Evolutionary conservation across 1,284 basidiomycete genomes (phyloP), one percentile per base, ranked within the genome.

Genomic region (Cryptococcus sp.): DNA sequence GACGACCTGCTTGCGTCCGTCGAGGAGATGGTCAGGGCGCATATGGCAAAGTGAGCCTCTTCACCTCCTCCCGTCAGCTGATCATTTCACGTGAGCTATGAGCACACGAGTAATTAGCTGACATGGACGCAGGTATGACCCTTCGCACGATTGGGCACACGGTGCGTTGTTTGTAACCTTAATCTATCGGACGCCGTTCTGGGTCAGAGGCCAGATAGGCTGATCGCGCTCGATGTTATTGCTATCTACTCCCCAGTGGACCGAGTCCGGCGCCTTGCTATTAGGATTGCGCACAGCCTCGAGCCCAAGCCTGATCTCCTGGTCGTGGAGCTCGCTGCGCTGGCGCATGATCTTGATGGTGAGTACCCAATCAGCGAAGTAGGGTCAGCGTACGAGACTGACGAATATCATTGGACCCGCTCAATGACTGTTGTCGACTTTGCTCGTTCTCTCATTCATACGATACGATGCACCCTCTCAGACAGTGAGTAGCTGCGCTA

Each of bases 91-190:
- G 16, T 44, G 16, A 13, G 41, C 41, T 4, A 44, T 20, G 4
- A 4, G 13, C 39, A 11, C 39, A n/a, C 39, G 16, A 17, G 17
- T 20, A 4, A 4, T 20, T 5, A 44, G 40, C 56, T 53, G 52
- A 54, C 39, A 17, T 35, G 38, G 2, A 13, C 41, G 45, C 46
- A 72, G 71, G 65, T 93, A 93, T 74, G 93, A 95, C 73, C 88
- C 91, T 0, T 92, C 90, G 17, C 93, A 96, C 75, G 93, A 96
- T 78, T 87, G 84, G 67, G 87, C 87, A 63, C 93, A 96, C 71
- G 91, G 91, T 89, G 62, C 70, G 84, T 67, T 13, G n/a, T n/a
- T n/a, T n/a, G n/a, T n/a, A n/a, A n/a, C n/a, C n/a, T n/a, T n/a
- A n/a, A n/a, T n/a, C n/a, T n/a, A 35, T 35, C 31, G 13, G 13